Evolutionary conservation across 2,329 filamentous ascomycete species (phyloP).

Genomic region (Verticillium dahliae): DNA sequence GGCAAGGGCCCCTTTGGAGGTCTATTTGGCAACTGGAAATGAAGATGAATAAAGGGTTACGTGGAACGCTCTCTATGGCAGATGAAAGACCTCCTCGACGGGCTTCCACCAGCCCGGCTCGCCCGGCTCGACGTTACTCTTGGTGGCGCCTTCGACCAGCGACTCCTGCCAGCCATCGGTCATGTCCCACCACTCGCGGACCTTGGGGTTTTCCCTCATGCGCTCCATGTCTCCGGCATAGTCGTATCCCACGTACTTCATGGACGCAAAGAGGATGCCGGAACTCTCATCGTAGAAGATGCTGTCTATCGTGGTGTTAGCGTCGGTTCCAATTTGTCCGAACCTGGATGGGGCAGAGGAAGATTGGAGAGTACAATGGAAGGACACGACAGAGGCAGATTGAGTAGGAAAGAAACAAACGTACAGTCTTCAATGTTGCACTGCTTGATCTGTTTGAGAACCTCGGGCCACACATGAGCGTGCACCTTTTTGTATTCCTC

Average conservation of each 20-base stretch:
- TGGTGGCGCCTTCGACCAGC: constrained; percentile 51
- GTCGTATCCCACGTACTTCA: constrained; percentile 72
- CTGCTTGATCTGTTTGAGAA: constrained; percentile 67
- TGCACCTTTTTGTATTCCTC: constrained; percentile 70
- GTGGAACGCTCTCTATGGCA: constrained; percentile 27
- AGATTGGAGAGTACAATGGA: neutral
- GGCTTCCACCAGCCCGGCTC: constrained; percentile 63
- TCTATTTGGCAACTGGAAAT: constrained; percentile 28
- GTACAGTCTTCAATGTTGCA: constrained; percentile 69
- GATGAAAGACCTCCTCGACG: constrained; percentile 63
- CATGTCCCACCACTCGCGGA: constrained; percentile 75
- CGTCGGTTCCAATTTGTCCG: neutral
- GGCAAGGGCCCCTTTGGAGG: constrained; percentile 24
- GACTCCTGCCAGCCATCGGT: constrained; percentile 70
- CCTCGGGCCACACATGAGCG: constrained; percentile 69
- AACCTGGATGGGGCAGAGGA: neutral
- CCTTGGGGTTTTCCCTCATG: constrained; percentile 66
- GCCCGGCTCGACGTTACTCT: constrained; percentile 43
- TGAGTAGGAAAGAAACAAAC: constrained; percentile 13
- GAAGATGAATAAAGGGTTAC: neutral
- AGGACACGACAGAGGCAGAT: neutral
- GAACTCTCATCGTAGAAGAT: constrained; percentile 62
- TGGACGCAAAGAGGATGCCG: constrained; percentile 63
- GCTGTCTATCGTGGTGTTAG: constrained; percentile 45
- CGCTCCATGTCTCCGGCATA: constrained; percentile 69